Evolutionary conservation across 495 filamentous ascomycete species (phyloP), one percentile per base, ranked within the genome.

Genomic region (Penicillium simplicissimum): DNA sequence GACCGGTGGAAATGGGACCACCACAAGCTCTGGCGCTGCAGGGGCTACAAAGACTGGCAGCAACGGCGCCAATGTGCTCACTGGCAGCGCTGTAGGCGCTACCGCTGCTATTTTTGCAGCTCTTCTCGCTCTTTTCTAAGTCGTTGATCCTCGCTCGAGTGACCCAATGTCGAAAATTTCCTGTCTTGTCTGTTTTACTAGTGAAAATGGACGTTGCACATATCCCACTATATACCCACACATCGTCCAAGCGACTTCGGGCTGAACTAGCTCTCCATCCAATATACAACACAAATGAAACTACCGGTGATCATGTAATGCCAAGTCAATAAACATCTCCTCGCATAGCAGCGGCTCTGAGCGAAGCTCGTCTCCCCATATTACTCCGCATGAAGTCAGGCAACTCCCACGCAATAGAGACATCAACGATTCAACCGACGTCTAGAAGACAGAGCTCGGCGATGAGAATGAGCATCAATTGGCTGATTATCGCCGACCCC

Each of bases 21-120:
- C 57, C 8, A 51, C 43, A 14, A 40, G 45, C 14, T 51, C 57
- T 3, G 45, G 56, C 6, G 36, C 37, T 48, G 37, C 38, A 1
- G 38, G 8, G 3, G 38, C 37, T 23, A 58, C 42, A 19, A 51
- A 31, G 1, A 36, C 48, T 35, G 36, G 49, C 15, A 43, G 17
- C 13, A 63, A 59, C 51, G 48, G 33, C 9, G 62, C 45, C 4
- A 56, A 48, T 40, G 31, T 64, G 57, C 52, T 64, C n/a, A 19
- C 42, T 8, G 38, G 52, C 54, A 58, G 52, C 31, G 36, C 58
- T 19, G 19, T 57, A 3, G 47, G 42, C 3, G 2, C 60, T 8
- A 28, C 42, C 40, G 45, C 47, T 9, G 57, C 53, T 21, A 21
- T 60, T 3, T 19, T 64, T 7, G 45, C 57, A 34, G 62, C 43